Base-by-base conservation (phyloP, 257 asterid species). In the Nicotiana paniculata region DNA sequence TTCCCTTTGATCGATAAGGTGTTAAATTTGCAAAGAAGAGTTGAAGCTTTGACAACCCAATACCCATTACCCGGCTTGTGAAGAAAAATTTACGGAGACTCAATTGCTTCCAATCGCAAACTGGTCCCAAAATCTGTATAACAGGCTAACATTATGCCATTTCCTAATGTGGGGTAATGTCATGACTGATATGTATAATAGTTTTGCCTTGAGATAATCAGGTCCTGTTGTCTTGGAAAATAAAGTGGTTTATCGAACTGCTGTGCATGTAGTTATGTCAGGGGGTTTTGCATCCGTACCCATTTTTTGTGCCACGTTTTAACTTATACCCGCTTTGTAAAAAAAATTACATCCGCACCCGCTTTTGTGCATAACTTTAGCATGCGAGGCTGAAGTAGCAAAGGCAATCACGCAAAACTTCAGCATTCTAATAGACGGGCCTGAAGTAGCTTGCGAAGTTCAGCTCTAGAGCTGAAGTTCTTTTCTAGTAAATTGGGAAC, bases 31-130 rank as follows among this genome's bases (percentile, higher is more conserved):
- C 90, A 83, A 76, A 83, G 81, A 46, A 89, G 92, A 77, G 98
- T 96, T 9, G 98, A 96, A 87, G 93, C 94, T 4, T 74, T 94
- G 77, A 93, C 98, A 2, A 90, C 94, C 69, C 89, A 85, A 81
- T 96, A 93, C 86, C 98, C 97, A 0, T 83, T 96, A 58, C 99
- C 99, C 0, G 99, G 99, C 53, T 26, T 93, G 83, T 96, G 93
- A 75, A 90, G 82, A 6, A 48, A 74, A 62, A 74, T 1, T 24
- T 39, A 39, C 3, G 26, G 79, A 74, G 15, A 74, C 16, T 48
- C n/a, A 10, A 64, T 62, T 24, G 67, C 35, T 46, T 43, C 15
- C 61, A 6, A 17, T 46, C 24, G 37, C 59, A 46, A 21, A 72
- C 39, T 72, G 79, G 61, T 75, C 28, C 43, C 26, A 24, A 46